Evolutionary conservation across 2,329 filamentous ascomycete species (phyloP).

Genomic region (Xylariaceae sp.): DNA sequence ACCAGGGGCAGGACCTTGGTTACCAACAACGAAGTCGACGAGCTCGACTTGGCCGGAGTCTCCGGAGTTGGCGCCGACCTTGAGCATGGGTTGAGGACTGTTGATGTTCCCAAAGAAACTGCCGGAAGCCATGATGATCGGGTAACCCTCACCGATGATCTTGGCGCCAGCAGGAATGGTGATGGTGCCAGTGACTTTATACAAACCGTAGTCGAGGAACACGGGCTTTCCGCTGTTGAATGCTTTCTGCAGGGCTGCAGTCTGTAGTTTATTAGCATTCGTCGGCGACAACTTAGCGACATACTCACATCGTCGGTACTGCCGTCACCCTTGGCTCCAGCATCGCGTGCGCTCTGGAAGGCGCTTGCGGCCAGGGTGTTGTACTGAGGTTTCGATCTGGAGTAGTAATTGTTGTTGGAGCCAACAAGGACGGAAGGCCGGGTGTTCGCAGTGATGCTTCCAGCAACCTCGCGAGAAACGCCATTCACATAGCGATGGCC

Average conservation of each 20-base stretch:
- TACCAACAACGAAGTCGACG: slow-evolving; percentile 60
- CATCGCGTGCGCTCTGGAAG: slow-evolving; percentile 66
- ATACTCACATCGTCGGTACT: slow-evolving; percentile 57
- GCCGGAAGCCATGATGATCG: slow-evolving; percentile 50
- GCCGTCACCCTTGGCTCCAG: slow-evolving; percentile 70
- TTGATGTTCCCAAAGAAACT: slow-evolving; percentile 45
- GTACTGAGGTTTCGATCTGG: slow-evolving; percentile 76
- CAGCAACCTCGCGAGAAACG: slow-evolving; percentile 43
- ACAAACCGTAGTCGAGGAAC: slow-evolving; percentile 60
- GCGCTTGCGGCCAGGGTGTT: slow-evolving; percentile 50
- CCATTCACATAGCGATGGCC: slow-evolving; percentile 58
- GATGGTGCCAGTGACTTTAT: slow-evolving; percentile 55
- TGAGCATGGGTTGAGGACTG: slow-evolving; percentile 53
- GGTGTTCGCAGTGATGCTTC: slow-evolving; percentile 35
- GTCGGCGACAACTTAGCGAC: no score
- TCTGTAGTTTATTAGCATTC: slow-evolving; percentile 29
- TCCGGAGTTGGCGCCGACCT: slow-evolving; percentile 50
- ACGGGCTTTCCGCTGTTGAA: slow-evolving; percentile 55
- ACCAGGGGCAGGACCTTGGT: slow-evolving; percentile 54
- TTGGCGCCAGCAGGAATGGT: slow-evolving; percentile 45
- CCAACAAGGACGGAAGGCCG: slow-evolving; percentile 54
- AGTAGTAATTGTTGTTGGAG: slow-evolving; percentile 52
- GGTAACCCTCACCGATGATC: slow-evolving; percentile 58
- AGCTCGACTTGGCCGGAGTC: slow-evolving; percentile 58
- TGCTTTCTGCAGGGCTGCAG: slow-evolving; percentile 62